These are phyloP conservation scores for Phascolomyces articulosus DNA, from an alignment of 371 early-diverging fungal genomes.

Conservation along the genomic window DNA sequence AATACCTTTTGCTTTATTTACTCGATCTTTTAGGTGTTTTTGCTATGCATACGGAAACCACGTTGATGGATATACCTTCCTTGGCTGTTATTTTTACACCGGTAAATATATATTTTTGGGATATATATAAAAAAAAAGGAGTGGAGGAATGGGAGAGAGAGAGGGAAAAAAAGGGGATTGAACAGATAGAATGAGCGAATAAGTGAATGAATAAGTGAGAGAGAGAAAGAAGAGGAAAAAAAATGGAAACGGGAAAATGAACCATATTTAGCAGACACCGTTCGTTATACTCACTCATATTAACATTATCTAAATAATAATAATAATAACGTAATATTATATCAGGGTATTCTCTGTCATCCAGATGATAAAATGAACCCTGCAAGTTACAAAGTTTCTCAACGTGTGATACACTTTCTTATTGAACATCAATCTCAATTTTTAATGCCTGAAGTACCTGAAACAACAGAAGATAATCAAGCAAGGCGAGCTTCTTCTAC, in stretches of 20 bases:
- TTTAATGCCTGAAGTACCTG: slow-evolving; percentile 25
- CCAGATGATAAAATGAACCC: slow-evolving; percentile 55
- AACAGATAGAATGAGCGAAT: too few relatives aligned
- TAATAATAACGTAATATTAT: background rate
- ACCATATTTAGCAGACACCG: too few relatives aligned
- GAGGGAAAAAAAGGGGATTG: too few relatives aligned
- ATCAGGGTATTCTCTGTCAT: slow-evolving; percentile 49
- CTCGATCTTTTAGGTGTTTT: slow-evolving; percentile 59
- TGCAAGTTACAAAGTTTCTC: slow-evolving; percentile 53
- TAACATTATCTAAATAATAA: too few relatives aligned
- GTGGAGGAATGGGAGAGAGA: background rate
- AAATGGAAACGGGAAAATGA: too few relatives aligned
- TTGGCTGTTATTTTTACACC: slow-evolving; percentile 66
- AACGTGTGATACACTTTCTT: slow-evolving; percentile 52
- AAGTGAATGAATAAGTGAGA: too few relatives aligned
- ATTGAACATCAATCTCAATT: slow-evolving; percentile 51
- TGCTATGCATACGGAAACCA: slow-evolving; percentile 42
- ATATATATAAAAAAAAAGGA: too few relatives aligned
- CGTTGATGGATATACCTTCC: slow-evolving; percentile 57
- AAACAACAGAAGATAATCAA: background rate
- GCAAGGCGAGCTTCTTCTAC: background rate
- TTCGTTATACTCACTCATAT: too few relatives aligned
- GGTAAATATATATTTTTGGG: slow-evolving; percentile 20
- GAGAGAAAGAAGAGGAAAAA: too few relatives aligned
- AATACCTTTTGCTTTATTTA: slow-evolving; percentile 60